phyloP scores from a whole-genome alignment of 2,329 filamentous ascomycete genomes.

The Cladosporium colombiae region DNA sequence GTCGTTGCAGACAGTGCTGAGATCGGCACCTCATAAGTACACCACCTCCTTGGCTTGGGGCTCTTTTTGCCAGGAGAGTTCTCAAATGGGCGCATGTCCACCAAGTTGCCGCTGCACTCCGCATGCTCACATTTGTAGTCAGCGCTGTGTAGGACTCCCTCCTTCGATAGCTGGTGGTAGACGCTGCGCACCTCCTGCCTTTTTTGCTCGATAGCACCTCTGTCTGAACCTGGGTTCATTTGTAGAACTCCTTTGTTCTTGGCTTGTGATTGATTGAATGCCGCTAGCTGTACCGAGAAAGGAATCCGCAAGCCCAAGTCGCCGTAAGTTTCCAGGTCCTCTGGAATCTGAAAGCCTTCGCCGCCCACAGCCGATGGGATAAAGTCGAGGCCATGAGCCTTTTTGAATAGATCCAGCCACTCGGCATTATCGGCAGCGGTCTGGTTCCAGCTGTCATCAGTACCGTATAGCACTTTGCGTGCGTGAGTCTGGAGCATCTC shows the following conservation, averaged over 20 bases:
- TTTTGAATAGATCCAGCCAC: constrained; percentile 53
- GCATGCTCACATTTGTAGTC: constrained; percentile 29
- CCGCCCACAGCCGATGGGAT: constrained; percentile 37
- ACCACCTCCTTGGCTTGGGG: constrained; percentile 28
- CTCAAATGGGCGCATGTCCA: constrained; percentile 30
- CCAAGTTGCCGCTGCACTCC: constrained; percentile 29
- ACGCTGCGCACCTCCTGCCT: constrained; percentile 24
- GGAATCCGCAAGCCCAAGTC: constrained; percentile 40
- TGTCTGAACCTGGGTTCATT: constrained; percentile 19
- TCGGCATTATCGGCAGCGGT: constrained; percentile 45
- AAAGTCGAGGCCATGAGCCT: constrained; percentile 48
- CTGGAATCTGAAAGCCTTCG: constrained; percentile 34
- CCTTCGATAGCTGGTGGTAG: constrained; percentile 27
- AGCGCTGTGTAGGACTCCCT: constrained; percentile 28
- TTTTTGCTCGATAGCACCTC: constrained; percentile 20
- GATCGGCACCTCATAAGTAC: constrained; percentile 25
- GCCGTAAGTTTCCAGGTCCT: constrained; percentile 39
- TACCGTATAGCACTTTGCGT: constrained; percentile 50
- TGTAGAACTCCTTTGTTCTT: constrained; percentile 14
- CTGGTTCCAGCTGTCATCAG: constrained; percentile 50
- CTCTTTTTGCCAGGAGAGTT: constrained; percentile 16
- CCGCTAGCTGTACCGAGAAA: constrained; percentile 35
- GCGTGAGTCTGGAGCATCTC: constrained; percentile 52
- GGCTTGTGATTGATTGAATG: constrained; percentile 31
- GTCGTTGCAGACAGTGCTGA: neutral